Base-by-base conservation (phyloP, 164 flowering plant species). In the Taxillus chinensis region DNA sequence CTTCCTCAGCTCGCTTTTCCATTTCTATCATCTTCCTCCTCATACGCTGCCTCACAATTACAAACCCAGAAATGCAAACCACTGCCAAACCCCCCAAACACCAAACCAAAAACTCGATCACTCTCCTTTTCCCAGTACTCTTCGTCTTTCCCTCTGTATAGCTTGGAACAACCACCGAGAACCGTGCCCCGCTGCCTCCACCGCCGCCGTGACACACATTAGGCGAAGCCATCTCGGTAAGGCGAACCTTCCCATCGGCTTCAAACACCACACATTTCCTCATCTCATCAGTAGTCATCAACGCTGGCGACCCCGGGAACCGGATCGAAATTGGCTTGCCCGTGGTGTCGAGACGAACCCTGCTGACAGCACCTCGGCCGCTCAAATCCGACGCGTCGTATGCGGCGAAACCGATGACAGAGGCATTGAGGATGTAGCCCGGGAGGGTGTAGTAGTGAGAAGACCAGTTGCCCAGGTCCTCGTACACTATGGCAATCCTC, bases 391-490 rank as follows among this genome's bases (percentile, higher is more conserved):
- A 77, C 27, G 84, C 86, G 64, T 72, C 77, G 15, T 56, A 74
- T 14, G 62, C 77, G 53, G 62, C 39, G 66, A 87, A 82, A n/a
- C 91, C 85, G 37, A 84, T 58, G 14, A 87, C 86, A 5, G 83
- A 73, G 50, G 82, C 64, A 10, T 74, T 46, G 16, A 85, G 55
- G 0, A 75, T 27, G 65, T 82, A 78, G 14, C 86, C 87, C 10
- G 83, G 68, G 27, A 84, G 63, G 39, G 27, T 59, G 70, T 79
- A 83, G 60, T 69, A 81, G 4, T 50, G 54, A 54, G 85, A 70
- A 43, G 95, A 87, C 83, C 83, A 80, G 63, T 80, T 87, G 46
- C 82, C 86, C 59, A 84, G 63, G 59, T 82, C 72, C 54, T 76
- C 82, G 60, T 78, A 80, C 3, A 85, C 82, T 37, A 87, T 68